Evolutionary conservation across 345 rosid species (phyloP).

Genomic region (Camelina neglecta): DNA sequence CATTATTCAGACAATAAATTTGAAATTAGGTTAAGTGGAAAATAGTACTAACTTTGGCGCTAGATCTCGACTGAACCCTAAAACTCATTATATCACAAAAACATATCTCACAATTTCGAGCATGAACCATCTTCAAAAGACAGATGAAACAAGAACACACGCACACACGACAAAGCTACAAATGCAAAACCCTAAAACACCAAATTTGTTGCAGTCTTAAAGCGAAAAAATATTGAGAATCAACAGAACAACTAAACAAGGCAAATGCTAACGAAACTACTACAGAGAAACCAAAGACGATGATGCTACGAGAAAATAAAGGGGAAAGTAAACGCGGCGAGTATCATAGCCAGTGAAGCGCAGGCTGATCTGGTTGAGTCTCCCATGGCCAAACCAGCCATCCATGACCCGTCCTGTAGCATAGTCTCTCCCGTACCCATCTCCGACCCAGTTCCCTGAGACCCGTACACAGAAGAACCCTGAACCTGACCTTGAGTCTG

Average conservation of each 20-base stretch:
- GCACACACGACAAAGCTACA: constrained; percentile 23
- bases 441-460: constrained; percentile 44
- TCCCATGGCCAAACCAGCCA: constrained; percentile 96
- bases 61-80: not conserved
- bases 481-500: constrained; percentile 31
- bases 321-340: constrained; percentile 6
- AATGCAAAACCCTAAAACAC: constrained; percentile 11
- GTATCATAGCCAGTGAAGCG: constrained; percentile 11
- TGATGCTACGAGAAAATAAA: constrained; percentile 33
- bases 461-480: constrained; percentile 47
- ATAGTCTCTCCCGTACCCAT: constrained; percentile 55
- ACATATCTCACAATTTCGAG: constrained; percentile 32
- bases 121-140: constrained; percentile 1
- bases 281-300: constrained; percentile 1
- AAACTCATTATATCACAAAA: not conserved
- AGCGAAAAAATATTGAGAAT: constrained; percentile 7
- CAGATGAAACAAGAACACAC: constrained; percentile 21
- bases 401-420: constrained; percentile 80
- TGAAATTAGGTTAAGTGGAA: no score
- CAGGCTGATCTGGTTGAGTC: constrained; percentile 51
- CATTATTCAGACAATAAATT: not conserved
- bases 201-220: not conserved
- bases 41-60: not conserved
- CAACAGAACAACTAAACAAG: constrained; percentile 12
- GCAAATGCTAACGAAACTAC: not conserved